Evolutionary conservation across 108 stramenopile genomes (phyloP).

Genomic region (Parmales sp.): DNA sequence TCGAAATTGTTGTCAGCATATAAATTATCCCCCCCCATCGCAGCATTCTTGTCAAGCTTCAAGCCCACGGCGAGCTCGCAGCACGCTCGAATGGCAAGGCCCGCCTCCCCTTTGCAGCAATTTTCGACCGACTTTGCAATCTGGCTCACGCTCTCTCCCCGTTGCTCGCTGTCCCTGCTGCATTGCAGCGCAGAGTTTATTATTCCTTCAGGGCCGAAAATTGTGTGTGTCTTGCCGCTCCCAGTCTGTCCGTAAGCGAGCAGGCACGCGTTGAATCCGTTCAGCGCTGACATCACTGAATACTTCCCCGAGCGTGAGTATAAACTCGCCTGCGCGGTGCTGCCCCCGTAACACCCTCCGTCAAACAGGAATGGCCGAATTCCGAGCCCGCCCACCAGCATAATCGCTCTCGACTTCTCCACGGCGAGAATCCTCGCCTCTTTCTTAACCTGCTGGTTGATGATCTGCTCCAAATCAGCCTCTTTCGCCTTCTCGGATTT

Average conservation of each 20-base stretch:
- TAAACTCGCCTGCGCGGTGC: not conserved
- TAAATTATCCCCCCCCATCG: no score
- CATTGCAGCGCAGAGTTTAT: not conserved
- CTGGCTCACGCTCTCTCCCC: not conserved
- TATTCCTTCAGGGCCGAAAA: conserved; percentile 44
- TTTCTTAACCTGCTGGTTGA: not conserved
- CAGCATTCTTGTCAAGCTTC: not conserved
- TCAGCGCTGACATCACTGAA: conserved; percentile 12
- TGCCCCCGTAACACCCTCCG: not conserved
- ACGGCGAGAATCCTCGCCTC: conserved; percentile 9
- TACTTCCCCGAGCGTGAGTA: not conserved
- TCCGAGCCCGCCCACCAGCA: conserved; percentile 3
- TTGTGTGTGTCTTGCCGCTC: conserved; percentile 54
- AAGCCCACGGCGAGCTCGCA: not conserved
- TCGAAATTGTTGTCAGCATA: no score
- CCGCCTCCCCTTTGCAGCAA: not conserved
- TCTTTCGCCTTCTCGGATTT: no score
- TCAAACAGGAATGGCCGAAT: not conserved
- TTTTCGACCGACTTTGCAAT: conserved; percentile 5
- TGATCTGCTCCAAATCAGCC: not conserved
- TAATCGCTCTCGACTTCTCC: not conserved
- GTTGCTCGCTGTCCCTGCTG: conserved; percentile 5
- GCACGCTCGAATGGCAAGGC: conserved; percentile 8
- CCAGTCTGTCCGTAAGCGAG: conserved; percentile 66
- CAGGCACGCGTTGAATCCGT: conserved; percentile 48